Conservation (phyloP, 768 basidiomycete species). For the Agaricus subrufescens region DNA sequence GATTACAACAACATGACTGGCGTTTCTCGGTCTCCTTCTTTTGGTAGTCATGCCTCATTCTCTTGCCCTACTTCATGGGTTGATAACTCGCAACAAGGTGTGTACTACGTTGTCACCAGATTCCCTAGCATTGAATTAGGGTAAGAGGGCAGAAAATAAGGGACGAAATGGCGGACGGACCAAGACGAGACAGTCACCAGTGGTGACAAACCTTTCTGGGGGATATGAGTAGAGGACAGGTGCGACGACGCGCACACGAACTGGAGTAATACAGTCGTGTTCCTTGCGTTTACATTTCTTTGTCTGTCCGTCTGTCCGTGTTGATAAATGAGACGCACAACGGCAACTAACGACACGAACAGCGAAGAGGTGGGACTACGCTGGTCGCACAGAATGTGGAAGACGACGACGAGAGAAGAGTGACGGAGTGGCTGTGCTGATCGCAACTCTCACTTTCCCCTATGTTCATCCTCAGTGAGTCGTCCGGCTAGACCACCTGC, state of each 20-base stretch:
- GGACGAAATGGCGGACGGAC: conserved; percentile 37
- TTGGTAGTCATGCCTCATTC: too few relatives aligned
- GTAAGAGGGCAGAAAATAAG: not conserved
- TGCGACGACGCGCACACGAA: conserved; percentile 27
- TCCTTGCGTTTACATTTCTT: conserved; percentile 99
- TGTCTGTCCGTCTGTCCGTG: conserved; percentile 28
- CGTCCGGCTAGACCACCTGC: too few relatives aligned
- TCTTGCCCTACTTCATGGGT: too few relatives aligned
- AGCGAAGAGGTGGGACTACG: conserved; percentile 87
- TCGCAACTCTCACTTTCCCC: too few relatives aligned
- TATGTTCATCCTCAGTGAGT: too few relatives aligned
- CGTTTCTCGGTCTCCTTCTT: too few relatives aligned
- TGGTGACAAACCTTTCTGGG: conserved; percentile 94
- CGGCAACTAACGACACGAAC: conserved; percentile 71
- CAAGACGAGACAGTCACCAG: conserved; percentile 95
- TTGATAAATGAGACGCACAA: conserved; percentile 3
- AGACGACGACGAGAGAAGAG: not conserved
- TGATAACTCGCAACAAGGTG: too few relatives aligned
- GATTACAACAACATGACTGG: too few relatives aligned
- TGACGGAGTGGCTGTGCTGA: too few relatives aligned
- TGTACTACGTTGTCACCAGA: conserved; percentile 61
- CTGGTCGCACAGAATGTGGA: not conserved
- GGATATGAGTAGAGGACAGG: not conserved
- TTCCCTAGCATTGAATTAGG: conserved; percentile 56
- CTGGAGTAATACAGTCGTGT: conserved; percentile 93